Base-by-base conservation (phyloP, 2,329 filamentous ascomycete species). In the Chrysoporthe deuterocubensis region DNA sequence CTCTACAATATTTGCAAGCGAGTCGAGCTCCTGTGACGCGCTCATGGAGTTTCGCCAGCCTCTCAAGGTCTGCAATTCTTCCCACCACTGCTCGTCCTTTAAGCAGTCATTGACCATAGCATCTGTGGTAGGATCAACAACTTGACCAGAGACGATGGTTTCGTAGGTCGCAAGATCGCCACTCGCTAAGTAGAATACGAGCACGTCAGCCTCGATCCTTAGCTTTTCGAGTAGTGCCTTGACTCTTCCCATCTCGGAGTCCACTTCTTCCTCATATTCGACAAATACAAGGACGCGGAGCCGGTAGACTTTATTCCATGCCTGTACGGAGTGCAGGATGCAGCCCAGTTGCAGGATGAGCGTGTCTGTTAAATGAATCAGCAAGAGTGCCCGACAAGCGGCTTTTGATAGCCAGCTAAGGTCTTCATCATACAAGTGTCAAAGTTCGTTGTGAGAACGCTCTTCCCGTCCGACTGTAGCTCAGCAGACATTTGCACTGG, bases 401-500 rank as follows among this genome's bases (percentile, higher is more conserved):
- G 16, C 13, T 5, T 37, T 2, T 11, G 46, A 52, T 7, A 43
- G 34, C 4, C 37, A 9, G 26, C 14, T 14, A 58, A 11, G 21
- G 1, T 1, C 14, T 8, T 21, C 26, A 14, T 78, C 86, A 79
- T 88, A 85, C 94, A 96, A 0, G 93, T 97, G 76, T 97, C 93
- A 76, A 97, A 96, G 72, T 97, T 97, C 0, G 92, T 96, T 0
- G 93, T 96, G 65, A 95, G 78, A 6, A 96, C 84, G 71, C 84
- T 89, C 74, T 88, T 87, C 1, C 84, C 85, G 71, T 90, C 89
- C 1, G 90, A 83, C 0, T 88, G 87, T 44, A 96, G 87, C 73
- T 95, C 92, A 1, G 93, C 93, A 6, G 93, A 95, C 92, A 97
- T 97, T 72, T 97, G 94, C 64, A 97, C 96, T 0, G 93, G 93